These are phyloP conservation scores for Nakazawaea populi DNA, from an alignment of 805 yeast species.

Conservation along the genomic window DNA sequence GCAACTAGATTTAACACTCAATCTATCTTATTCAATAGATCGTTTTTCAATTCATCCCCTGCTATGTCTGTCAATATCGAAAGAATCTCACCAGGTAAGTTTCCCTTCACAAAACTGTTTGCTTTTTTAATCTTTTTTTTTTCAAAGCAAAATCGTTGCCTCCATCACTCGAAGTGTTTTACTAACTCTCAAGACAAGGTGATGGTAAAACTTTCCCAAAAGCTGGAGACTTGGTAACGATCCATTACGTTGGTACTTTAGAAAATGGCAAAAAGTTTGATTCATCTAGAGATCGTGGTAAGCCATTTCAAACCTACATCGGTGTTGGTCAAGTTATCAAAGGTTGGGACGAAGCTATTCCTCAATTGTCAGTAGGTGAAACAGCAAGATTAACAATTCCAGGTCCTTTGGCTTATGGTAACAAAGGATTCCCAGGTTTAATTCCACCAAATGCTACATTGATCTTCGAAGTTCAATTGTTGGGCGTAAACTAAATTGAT, in stretches of 20 bases:
- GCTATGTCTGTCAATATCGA: slow-evolving; percentile 12
- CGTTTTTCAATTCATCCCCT: slow-evolving; percentile 9
- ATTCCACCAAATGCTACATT: slow-evolving; percentile 96
- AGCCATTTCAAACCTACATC: slow-evolving; percentile 89
- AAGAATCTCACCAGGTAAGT: slow-evolving; percentile 15
- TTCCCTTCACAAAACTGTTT: background rate
- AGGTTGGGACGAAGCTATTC: slow-evolving; percentile 96
- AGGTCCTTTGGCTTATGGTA: slow-evolving; percentile 90
- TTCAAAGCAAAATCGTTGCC: background rate
- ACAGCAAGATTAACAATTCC: slow-evolving; percentile 90
- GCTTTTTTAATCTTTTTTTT: background rate
- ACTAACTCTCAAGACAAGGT: slow-evolving; percentile 34
- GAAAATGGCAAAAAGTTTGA: slow-evolving; percentile 96
- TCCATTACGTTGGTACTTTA: slow-evolving; percentile 93
- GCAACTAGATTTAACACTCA: background rate
- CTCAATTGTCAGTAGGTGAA: slow-evolving; percentile 88
- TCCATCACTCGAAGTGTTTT: background rate
- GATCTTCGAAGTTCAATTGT: slow-evolving; percentile 76
- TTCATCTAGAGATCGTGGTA: slow-evolving; percentile 90
- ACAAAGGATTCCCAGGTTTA: slow-evolving; percentile 92
- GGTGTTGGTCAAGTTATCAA: slow-evolving; percentile 96
- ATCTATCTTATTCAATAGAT: slow-evolving; percentile 3
- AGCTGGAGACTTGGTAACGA: slow-evolving; percentile 82
- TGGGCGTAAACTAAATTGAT: slow-evolving; percentile 39
- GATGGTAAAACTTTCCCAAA: slow-evolving; percentile 86